Evolutionary conservation across 768 basidiomycete genomes (phyloP).

Genomic region (Lactarius evosmus): DNA sequence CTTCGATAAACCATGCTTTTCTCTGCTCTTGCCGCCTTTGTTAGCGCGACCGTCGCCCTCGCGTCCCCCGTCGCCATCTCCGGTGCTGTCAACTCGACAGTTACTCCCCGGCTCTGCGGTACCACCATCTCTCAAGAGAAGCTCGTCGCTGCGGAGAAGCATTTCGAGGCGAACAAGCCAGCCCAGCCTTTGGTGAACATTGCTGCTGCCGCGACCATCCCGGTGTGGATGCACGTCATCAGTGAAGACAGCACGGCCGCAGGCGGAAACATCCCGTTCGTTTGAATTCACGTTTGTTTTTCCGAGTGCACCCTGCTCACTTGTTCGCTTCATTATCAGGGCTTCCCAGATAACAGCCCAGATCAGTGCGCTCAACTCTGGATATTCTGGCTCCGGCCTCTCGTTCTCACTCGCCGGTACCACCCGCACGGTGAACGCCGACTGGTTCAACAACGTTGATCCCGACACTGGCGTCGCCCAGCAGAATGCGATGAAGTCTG

Average conservation of each 20-base stretch:
- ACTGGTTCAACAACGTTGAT: constrained; percentile 48
- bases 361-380: constrained; percentile 44
- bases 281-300: neutral
- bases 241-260: constrained; percentile 38
- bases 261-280: constrained; percentile 46
- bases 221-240: constrained; percentile 47
- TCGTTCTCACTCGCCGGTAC: constrained; percentile 43
- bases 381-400: constrained; percentile 40
- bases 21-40: constrained; percentile 32
- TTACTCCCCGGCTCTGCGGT: neutral
- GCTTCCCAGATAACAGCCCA: constrained; percentile 41
- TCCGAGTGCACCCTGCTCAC: neutral
- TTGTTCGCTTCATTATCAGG: constrained; percentile 14
- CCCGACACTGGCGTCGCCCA: constrained; percentile 29
- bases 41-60: constrained; percentile 33
- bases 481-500: constrained; percentile 49
- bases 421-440: constrained; percentile 43
- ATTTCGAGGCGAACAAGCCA: constrained; percentile 42
- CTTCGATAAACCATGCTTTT: constrained; percentile 14
- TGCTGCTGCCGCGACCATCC: constrained; percentile 31
- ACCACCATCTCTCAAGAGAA: constrained; percentile 36
- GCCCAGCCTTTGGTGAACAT: constrained; percentile 14
- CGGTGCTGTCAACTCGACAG: constrained; percentile 27
- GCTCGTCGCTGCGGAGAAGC: constrained; percentile 39
- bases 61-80: constrained; percentile 30